A percentile compares a stretch with the other conserved stretches of the same genome.
Evolutionary conservation across 2,329 filamentous ascomycete species (phyloP).

Genomic region (Botrytis tulipae): DNA sequence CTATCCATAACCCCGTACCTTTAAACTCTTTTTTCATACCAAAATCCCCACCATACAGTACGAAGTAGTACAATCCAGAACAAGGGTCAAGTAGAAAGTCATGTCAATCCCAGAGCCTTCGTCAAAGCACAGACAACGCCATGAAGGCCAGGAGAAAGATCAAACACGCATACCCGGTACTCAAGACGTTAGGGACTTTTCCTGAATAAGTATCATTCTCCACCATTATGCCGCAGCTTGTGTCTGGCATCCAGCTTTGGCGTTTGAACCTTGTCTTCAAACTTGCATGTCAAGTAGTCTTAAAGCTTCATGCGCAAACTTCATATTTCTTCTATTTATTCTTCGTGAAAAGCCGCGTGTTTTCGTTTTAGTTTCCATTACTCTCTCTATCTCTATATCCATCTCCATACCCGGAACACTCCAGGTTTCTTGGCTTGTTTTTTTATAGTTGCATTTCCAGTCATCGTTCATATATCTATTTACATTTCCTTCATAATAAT

Average conservation of each 20-base stretch:
- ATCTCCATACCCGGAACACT: neutral
- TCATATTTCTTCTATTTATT: conserved; percentile 18
- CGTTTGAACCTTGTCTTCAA: conserved; percentile 31
- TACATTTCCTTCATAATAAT: conserved; percentile 27
- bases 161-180: conserved; percentile 20
- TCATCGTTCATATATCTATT: conserved; percentile 27
- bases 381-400: conserved; percentile 8
- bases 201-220: conserved; percentile 26
- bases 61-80: neutral
- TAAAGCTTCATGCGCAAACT: conserved; percentile 33
- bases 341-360: conserved; percentile 30
- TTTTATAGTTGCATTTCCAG: conserved; percentile 28
- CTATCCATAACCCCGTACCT: neutral
- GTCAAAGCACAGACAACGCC: conserved; percentile 28
- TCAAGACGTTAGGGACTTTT: conserved; percentile 27
- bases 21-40: neutral
- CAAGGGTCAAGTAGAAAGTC: neutral
- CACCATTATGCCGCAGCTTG: conserved; percentile 33
- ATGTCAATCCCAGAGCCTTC: neutral
- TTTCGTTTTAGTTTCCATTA: conserved; percentile 25
- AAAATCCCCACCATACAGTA: neutral
- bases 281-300: conserved; percentile 29
- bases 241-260: conserved; percentile 33
- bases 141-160: conserved; percentile 22
- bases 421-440: conserved; percentile 23